Evolutionary conservation across 345 rosid species (phyloP).

Genomic region (Anastatica hierochuntica): DNA sequence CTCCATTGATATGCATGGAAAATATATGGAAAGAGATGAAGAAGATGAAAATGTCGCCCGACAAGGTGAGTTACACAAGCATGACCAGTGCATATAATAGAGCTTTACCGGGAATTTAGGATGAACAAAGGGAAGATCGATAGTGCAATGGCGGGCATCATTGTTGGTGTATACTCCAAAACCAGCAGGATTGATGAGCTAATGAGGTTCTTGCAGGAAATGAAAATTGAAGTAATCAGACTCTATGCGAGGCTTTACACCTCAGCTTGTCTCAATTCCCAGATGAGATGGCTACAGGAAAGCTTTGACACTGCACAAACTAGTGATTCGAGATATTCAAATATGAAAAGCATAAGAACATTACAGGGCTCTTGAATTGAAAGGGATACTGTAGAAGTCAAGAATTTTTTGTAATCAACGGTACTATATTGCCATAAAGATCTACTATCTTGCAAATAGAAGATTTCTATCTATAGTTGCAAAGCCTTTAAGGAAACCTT

Average conservation of each 20-base stretch:
- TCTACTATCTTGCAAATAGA: constrained; percentile 13
- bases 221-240: constrained; percentile 46
- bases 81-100: constrained; percentile 58
- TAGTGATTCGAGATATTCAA: constrained; percentile 5
- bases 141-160: constrained; percentile 68
- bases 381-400: constrained; percentile 1
- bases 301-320: constrained; percentile 34
- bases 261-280: constrained; percentile 57
- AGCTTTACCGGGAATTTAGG: constrained; percentile 53
- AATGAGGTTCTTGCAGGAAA: constrained; percentile 60
- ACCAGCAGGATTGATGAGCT: constrained; percentile 52
- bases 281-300: constrained; percentile 55
- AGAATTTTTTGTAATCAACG: constrained; percentile 14
- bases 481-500: too few relatives aligned
- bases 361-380: too few relatives aligned
- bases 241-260: constrained; percentile 57
- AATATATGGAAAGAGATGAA: constrained; percentile 82
- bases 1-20: constrained; percentile 73
- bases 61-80: constrained; percentile 72
- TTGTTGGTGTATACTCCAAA: constrained; percentile 82
- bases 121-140: constrained; percentile 47
- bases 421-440: constrained; percentile 1
- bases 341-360: background rate
- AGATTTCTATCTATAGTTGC: too few relatives aligned
- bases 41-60: constrained; percentile 57